These are phyloP conservation scores for Salix dunnii DNA, from an alignment of 345 rosid species.

Conservation along the genomic window DNA sequence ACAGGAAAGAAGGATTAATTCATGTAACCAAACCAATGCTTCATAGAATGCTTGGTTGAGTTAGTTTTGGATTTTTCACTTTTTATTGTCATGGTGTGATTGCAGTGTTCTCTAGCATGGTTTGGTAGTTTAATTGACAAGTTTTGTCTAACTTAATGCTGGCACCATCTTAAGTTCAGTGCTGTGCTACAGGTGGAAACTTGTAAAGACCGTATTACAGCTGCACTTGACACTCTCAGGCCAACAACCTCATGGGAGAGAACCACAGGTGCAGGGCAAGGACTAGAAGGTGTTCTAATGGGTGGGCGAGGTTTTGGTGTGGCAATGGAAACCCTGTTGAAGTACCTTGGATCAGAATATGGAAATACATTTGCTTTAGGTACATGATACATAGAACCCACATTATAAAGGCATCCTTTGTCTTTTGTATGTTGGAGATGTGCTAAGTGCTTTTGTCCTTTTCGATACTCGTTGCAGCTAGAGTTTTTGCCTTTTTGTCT, in stretches of 20 bases:
- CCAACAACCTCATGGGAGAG: constrained; percentile 98
- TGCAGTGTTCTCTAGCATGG: neutral
- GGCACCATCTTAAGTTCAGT: constrained; percentile 6
- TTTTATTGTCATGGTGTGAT: neutral
- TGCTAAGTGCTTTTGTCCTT: constrained; percentile 12
- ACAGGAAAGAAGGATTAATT: neutral
- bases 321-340: constrained; percentile 93
- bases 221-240: constrained; percentile 92
- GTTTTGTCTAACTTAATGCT: neutral
- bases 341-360: constrained; percentile 91
- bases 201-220: constrained; percentile 83
- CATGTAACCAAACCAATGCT: neutral
- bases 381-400: constrained; percentile 20
- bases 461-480: constrained; percentile 59
- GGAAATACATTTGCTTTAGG: constrained; percentile 97
- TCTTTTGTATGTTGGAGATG: neutral
- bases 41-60: neutral
- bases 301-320: constrained; percentile 97
- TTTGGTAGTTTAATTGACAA: neutral
- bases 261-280: constrained; percentile 71
- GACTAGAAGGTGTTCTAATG: constrained; percentile 79
- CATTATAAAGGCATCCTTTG: neutral
- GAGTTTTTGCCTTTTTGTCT: constrained; percentile 90
- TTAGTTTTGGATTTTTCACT: neutral
- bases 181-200: constrained; percentile 63